Conservation (phyloP, 2,329 filamentous ascomycete genomes). For the Alternaria dauci region DNA sequence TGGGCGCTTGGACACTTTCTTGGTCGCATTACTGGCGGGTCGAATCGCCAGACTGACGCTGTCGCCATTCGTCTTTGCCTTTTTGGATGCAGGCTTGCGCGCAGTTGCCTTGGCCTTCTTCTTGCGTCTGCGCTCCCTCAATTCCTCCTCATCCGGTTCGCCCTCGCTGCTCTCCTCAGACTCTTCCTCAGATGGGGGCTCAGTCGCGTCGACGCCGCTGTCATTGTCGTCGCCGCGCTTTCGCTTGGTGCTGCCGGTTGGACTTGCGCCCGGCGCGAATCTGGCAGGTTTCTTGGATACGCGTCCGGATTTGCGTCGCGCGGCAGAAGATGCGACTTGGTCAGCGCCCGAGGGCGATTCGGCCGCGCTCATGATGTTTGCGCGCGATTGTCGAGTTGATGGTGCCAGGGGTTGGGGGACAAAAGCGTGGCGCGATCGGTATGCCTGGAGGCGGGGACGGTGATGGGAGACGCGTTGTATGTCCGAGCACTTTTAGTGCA, state of each 20-base stretch:
- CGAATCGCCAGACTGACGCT: slow-evolving; percentile 64
- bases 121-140: slow-evolving; percentile 47
- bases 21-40: slow-evolving; percentile 52
- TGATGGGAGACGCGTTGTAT: slow-evolving; percentile 29
- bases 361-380: slow-evolving; percentile 44
- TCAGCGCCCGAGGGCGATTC: slow-evolving; percentile 35
- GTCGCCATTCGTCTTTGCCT: slow-evolving; percentile 64
- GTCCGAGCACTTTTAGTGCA: slow-evolving; percentile 25
- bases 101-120: slow-evolving; percentile 39
- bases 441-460: slow-evolving; percentile 28
- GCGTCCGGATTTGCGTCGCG: slow-evolving; percentile 54
- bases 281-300: slow-evolving; percentile 50
- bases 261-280: slow-evolving; percentile 42
- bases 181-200: slow-evolving; percentile 38
- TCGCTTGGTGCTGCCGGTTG: slow-evolving; percentile 45
- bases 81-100: slow-evolving; percentile 58
- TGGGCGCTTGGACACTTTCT: slow-evolving; percentile 52
- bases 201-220: slow-evolving; percentile 41
- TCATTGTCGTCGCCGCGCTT: slow-evolving; percentile 46
- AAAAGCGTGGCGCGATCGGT: slow-evolving; percentile 24
- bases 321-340: slow-evolving; percentile 37
- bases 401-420: slow-evolving; percentile 13
- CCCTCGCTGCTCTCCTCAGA: slow-evolving; percentile 46
- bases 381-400: slow-evolving; percentile 22
- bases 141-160: slow-evolving; percentile 52